Conservation (phyloP, 2,329 filamentous ascomycete species). For the Calonectria fujianensis region DNA sequence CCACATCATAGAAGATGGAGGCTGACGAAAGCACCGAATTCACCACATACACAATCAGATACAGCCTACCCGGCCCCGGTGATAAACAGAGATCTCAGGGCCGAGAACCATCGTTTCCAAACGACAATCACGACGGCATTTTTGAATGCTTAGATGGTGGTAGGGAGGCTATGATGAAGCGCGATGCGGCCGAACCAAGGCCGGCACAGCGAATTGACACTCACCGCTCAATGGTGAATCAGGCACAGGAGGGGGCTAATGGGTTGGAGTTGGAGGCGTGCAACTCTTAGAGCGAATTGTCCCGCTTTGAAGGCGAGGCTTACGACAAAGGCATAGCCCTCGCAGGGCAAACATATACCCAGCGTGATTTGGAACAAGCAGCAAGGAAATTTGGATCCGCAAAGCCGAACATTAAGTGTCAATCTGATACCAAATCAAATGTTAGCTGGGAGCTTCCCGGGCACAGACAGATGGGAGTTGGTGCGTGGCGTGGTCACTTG, state of each 20-base stretch:
- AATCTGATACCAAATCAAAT: not conserved
- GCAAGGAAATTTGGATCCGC: too few species aligned
- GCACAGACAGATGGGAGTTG: not conserved
- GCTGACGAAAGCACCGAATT: constrained; percentile 29
- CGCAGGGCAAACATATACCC: not conserved
- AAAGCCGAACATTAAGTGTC: not conserved
- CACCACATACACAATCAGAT: constrained; percentile 7
- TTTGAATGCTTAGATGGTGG: not conserved
- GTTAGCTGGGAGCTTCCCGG: not conserved
- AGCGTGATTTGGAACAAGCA: constrained; percentile 7
- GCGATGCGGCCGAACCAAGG: not conserved
- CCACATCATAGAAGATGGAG: constrained; percentile 58
- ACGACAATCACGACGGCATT: not conserved
- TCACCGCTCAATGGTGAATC: constrained; percentile 16
- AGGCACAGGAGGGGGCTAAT: not conserved
- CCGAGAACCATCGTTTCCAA: not conserved
- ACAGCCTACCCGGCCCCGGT: not conserved
- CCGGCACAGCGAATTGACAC: constrained; percentile 8
- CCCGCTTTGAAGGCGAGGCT: constrained; percentile 24
- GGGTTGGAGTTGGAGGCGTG: not conserved
- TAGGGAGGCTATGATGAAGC: not conserved
- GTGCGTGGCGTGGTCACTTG: not conserved
- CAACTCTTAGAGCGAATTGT: constrained; percentile 1
- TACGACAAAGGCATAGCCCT: not conserved
- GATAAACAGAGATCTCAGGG: constrained; percentile 14